Conservation (phyloP, 225 moss, liverwort and hornwort genomes). For the Marchantia paleacea region DNA sequence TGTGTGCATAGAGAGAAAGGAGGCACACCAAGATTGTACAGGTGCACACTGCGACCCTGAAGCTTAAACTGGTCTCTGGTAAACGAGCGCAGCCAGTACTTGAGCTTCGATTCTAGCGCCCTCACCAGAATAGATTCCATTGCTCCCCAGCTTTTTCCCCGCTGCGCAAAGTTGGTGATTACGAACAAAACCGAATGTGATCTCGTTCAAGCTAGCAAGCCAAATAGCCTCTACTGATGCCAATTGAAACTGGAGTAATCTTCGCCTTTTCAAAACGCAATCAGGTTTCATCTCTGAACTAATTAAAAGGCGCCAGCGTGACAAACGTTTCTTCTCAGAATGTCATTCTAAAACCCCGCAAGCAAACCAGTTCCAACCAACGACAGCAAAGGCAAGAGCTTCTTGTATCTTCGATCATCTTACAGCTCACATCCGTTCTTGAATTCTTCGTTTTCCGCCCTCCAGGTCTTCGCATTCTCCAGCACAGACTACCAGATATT, state of each 20-base stretch:
- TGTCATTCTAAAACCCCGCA: background rate
- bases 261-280: background rate
- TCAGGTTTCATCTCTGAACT: background rate
- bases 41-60: constrained; percentile 89
- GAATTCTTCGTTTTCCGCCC: background rate
- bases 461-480: constrained; percentile 2
- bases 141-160: background rate
- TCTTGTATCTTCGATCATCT: constrained; percentile 13
- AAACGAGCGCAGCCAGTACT: constrained; percentile 91
- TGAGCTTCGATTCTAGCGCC: constrained; percentile 91
- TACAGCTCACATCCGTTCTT: constrained; percentile 12
- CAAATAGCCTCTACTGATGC: background rate
- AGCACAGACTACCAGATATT: background rate
- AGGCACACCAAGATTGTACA: constrained; percentile 80
- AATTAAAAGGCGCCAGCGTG: background rate
- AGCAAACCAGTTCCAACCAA: background rate
- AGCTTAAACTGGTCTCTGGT: constrained; percentile 98
- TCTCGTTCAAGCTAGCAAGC: background rate
- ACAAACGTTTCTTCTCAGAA: background rate
- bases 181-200: background rate
- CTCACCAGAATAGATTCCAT: constrained; percentile 92
- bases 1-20: background rate
- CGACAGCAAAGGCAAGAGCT: background rate
- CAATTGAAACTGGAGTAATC: background rate
- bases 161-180: background rate